Evolutionary conservation across 148 eudicot species (phyloP).

Genomic region (Diospyros lotus): DNA sequence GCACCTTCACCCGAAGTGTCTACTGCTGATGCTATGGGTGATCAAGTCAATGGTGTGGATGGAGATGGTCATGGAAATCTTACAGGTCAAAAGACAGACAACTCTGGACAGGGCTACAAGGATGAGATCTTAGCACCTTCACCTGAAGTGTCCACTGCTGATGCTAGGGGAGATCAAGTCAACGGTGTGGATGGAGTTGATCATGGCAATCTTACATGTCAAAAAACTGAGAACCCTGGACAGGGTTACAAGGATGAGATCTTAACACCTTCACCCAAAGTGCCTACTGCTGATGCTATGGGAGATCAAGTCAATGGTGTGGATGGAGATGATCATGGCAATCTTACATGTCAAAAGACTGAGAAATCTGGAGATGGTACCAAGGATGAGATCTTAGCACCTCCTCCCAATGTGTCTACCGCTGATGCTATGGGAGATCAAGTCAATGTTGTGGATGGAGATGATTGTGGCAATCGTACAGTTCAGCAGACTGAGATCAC

Average conservation of each 20-base stretch:
- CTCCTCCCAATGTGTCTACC: slow-evolving; percentile 27
- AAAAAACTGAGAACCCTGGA: slow-evolving; percentile 28
- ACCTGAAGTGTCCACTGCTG: too few species aligned
- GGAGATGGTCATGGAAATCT: not conserved
- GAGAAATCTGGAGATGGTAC: not conserved
- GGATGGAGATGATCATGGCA: slow-evolving; percentile 15
- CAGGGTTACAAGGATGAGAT: slow-evolving; percentile 21
- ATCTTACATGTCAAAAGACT: slow-evolving; percentile 19
- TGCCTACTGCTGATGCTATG: not conserved
- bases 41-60: too few species aligned
- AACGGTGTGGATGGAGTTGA: too few species aligned
- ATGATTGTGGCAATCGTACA: slow-evolving; percentile 28
- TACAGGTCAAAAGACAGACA: slow-evolving; percentile 24
- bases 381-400: too few species aligned
- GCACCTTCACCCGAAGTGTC: too few species aligned
- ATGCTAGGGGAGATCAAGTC: too few species aligned
- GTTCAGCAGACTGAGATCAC: not conserved
- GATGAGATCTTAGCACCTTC: too few species aligned
- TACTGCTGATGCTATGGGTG: too few species aligned
- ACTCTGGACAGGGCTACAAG: slow-evolving; percentile 16
- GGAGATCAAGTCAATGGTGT: slow-evolving; percentile 16
- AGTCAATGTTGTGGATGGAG: slow-evolving; percentile 20
- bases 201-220: slow-evolving; percentile 5
- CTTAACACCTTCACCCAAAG: slow-evolving; percentile 11
- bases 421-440: slow-evolving; percentile 28